These are phyloP conservation scores for Pleurotus pulmonarius DNA, from an alignment of 768 basidiomycete species.

Conservation along the genomic window DNA sequence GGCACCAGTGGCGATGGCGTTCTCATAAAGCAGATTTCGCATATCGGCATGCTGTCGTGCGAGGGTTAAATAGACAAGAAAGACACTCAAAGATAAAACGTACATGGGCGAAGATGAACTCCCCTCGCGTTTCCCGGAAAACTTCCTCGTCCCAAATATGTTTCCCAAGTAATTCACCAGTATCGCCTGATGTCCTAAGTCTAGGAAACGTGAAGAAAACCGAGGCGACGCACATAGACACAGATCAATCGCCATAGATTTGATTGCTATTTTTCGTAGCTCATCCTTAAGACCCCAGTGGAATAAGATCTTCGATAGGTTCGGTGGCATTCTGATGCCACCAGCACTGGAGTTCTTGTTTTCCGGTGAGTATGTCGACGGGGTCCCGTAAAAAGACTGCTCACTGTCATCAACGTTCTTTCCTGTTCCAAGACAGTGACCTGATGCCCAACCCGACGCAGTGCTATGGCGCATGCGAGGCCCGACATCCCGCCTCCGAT, in stretches of 20 bases:
- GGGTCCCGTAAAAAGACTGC: not conserved
- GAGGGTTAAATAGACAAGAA: not conserved
- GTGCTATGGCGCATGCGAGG: constrained; percentile 48
- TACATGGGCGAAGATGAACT: constrained; percentile 33
- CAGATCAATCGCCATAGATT: constrained; percentile 22
- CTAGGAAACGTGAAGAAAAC: no score
- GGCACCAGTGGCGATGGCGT: constrained; percentile 42
- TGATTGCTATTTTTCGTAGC: constrained; percentile 15
- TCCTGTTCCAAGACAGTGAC: constrained; percentile 48
- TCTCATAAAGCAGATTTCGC: constrained; percentile 42
- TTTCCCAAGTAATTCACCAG: constrained; percentile 43
- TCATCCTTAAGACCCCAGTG: constrained; percentile 46
- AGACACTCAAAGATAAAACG: constrained; percentile 23
- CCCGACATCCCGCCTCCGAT: constrained; percentile 48
- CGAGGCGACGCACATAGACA: constrained; percentile 12
- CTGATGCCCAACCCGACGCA: constrained; percentile 51
- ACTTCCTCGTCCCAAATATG: constrained; percentile 53
- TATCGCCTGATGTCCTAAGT: constrained; percentile 32
- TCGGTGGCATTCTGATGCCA: constrained; percentile 40
- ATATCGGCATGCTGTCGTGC: constrained; percentile 46
- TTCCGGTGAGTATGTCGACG: not conserved
- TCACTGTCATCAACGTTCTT: not conserved
- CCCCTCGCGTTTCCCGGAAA: constrained; percentile 38
- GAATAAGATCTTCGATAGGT: constrained; percentile 51
- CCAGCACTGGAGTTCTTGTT: constrained; percentile 15